phyloP scores from a whole-genome alignment of 2,329 filamentous ascomycete genomes.

The Colletotrichum camelliae region DNA sequence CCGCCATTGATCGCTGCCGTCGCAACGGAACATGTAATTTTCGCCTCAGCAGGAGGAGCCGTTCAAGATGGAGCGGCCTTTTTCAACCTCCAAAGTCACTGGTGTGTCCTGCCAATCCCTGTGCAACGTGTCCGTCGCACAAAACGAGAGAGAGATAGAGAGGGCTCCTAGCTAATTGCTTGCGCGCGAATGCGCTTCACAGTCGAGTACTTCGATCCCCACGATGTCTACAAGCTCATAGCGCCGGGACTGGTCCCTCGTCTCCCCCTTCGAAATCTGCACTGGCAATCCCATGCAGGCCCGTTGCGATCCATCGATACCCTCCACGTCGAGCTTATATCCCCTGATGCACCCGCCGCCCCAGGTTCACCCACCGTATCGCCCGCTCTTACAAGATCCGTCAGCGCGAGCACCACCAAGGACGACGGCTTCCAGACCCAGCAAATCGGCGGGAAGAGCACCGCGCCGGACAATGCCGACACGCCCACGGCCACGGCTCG shows the following conservation, averaged over 20 bases:
- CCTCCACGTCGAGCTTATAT: conserved; percentile 87
- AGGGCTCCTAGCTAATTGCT: not conserved
- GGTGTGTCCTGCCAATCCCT: conserved; percentile 48
- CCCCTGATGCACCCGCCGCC: conserved; percentile 52
- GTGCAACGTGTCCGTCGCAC: not conserved
- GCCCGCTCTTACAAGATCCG: conserved; percentile 31
- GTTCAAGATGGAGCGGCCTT: conserved; percentile 67
- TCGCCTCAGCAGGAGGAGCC: conserved; percentile 24
- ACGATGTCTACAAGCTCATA: conserved; percentile 83
- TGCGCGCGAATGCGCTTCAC: conserved; percentile 3
- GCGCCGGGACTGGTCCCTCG: conserved; percentile 78
- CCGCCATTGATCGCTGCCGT: not conserved
- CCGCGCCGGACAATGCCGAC: conserved; percentile 44
- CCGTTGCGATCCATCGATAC: conserved; percentile 93
- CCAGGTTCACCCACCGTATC: conserved; percentile 35
- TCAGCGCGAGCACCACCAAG: conserved; percentile 34
- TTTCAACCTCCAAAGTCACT: conserved; percentile 79
- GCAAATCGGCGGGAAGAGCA: conserved; percentile 44
- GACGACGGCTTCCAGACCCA: conserved; percentile 70
- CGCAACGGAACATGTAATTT: conserved; percentile 8
- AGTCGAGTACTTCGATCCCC: conserved; percentile 98
- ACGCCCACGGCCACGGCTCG: conserved; percentile 14
- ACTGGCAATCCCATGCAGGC: conserved; percentile 95
- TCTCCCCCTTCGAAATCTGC: conserved; percentile 86
- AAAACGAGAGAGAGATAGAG: not conserved